Evolutionary conservation across 306 rosid species (phyloP).

Genomic region (Malus domestica): DNA sequence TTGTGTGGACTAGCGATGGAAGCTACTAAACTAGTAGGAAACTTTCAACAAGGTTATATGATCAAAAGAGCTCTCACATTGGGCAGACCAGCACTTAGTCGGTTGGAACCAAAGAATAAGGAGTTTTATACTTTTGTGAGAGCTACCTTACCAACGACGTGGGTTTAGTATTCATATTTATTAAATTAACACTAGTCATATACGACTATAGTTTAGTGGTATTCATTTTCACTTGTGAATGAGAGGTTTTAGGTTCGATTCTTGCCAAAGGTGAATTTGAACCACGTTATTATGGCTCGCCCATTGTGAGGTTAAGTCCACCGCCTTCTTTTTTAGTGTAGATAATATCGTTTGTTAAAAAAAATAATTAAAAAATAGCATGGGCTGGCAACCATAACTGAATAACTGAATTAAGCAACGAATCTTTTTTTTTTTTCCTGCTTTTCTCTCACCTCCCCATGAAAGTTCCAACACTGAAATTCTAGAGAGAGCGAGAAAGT

Average conservation of each 20-base stretch:
- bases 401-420: conserved; percentile 76
- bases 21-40: no score
- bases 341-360: no score
- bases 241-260: no score
- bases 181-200: not conserved
- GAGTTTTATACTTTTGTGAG: not conserved
- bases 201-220: no score
- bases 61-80: no score
- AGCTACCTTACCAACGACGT: not conserved
- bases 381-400: conserved; percentile 38
- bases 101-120: not conserved
- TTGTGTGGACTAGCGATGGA: no score
- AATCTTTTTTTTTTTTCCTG: conserved; percentile 31
- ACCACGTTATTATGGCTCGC: no score
- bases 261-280: no score
- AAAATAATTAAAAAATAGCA: conserved; percentile 7
- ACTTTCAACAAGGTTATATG: no score
- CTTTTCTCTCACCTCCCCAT: conserved; percentile 29
- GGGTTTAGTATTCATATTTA: not conserved
- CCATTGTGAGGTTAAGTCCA: no score
- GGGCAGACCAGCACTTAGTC: not conserved
- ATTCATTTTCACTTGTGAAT: no score
- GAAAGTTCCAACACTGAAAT: conserved; percentile 29
- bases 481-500: not conserved
- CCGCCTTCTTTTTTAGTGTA: no score